phyloP scores from a whole-genome alignment of 1,139 yeast species.

The Candida frijolesensis region DNA sequence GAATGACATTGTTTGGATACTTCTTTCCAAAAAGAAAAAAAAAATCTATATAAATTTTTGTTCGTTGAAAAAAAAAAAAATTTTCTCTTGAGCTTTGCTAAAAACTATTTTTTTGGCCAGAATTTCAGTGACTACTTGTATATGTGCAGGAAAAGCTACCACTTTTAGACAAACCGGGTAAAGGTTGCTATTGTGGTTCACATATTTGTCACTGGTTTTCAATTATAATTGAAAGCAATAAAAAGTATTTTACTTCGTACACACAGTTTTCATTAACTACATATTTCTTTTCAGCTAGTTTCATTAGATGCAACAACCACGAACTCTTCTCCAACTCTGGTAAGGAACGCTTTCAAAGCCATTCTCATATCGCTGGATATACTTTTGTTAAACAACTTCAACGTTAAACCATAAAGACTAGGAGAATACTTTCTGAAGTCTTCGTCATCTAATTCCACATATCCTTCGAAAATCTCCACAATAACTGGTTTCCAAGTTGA shows the following conservation, averaged over 20 bases:
- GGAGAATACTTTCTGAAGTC: slow-evolving; percentile 72
- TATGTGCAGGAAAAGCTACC: background rate
- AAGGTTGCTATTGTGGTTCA: background rate
- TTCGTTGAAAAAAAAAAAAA: slow-evolving; percentile 3
- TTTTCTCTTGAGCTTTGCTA: background rate
- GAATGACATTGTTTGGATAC: slow-evolving; percentile 40
- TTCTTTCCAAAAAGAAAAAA: slow-evolving; percentile 6
- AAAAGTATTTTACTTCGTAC: background rate
- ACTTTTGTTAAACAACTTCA: slow-evolving; percentile 68
- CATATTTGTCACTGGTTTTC: background rate
- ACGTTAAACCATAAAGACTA: slow-evolving; percentile 65
- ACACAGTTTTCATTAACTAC: background rate
- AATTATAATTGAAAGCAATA: background rate
- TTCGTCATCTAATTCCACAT: slow-evolving; percentile 69
- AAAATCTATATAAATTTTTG: background rate
- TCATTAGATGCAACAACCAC: slow-evolving; percentile 17
- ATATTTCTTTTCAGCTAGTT: background rate
- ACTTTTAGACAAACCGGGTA: background rate
- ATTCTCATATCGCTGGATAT: slow-evolving; percentile 69
- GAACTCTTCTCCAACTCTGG: slow-evolving; percentile 70
- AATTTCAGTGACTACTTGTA: slow-evolving; percentile 1
- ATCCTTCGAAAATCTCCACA: slow-evolving; percentile 82
- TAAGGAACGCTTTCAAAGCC: slow-evolving; percentile 66
- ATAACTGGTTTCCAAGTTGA: slow-evolving; percentile 91
- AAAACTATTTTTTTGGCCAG: background rate